Conservation (phyloP, 2,329 filamentous ascomycete genomes). For the Alternaria sp. region DNA sequence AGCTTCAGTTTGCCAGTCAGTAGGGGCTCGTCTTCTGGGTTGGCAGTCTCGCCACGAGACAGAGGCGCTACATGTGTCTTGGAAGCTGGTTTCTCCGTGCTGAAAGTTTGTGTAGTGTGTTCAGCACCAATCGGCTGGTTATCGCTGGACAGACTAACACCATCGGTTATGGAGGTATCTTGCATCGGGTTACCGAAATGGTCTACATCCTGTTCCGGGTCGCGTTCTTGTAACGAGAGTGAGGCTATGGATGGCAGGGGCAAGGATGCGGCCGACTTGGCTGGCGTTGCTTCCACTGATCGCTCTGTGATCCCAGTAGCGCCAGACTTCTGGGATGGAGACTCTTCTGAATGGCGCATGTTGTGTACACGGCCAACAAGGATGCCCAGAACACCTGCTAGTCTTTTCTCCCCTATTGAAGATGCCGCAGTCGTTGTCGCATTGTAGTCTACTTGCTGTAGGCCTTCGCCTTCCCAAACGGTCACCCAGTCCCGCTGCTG, state of each 20-base stretch:
- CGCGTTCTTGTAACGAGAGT: slow-evolving; percentile 40
- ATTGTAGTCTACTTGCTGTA: slow-evolving; percentile 70
- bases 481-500: slow-evolving; percentile 64
- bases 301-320: slow-evolving; percentile 26
- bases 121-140: slow-evolving; percentile 25
- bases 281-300: slow-evolving; percentile 25
- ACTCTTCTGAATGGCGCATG: slow-evolving; percentile 53
- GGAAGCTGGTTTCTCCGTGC: slow-evolving; percentile 8
- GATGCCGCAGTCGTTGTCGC: slow-evolving; percentile 62
- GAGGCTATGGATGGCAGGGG: slow-evolving; percentile 31
- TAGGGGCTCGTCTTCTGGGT: slow-evolving; percentile 45
- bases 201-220: slow-evolving; percentile 40
- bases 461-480: slow-evolving; percentile 68
- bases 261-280: slow-evolving; percentile 29
- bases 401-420: slow-evolving; percentile 66
- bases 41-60: slow-evolving; percentile 5
- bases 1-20: slow-evolving; percentile 69
- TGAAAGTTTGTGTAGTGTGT: slow-evolving; percentile 18
- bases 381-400: slow-evolving; percentile 74
- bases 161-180: slow-evolving; percentile 36
- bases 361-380: slow-evolving; percentile 74
- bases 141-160: slow-evolving; percentile 35
- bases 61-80: slow-evolving; percentile 12
- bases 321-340: slow-evolving; percentile 18
- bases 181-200: slow-evolving; percentile 40